phyloP scores from a whole-genome alignment of 2,329 filamentous ascomycete genomes.

The Colletotrichum falcatum region DNA sequence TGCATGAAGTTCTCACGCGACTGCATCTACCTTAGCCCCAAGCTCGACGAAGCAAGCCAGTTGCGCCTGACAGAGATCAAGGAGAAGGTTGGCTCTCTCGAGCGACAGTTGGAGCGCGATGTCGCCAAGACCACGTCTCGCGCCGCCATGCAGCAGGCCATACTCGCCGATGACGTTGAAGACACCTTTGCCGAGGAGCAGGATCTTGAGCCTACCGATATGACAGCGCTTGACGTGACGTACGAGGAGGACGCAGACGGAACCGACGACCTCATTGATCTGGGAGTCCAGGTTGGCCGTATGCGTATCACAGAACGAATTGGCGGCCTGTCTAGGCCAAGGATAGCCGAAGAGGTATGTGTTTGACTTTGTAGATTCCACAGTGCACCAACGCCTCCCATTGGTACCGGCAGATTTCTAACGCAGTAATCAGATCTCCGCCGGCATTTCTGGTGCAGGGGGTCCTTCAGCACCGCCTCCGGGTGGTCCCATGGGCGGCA shows the following conservation, averaged over 20 bases:
- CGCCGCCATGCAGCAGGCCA: slow-evolving; percentile 51
- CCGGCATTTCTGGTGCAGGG: slow-evolving; percentile 48
- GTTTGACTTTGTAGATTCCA: background rate
- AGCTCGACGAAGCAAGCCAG: slow-evolving; percentile 77
- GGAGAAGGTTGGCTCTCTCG: slow-evolving; percentile 79
- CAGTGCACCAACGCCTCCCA: background rate
- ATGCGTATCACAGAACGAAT: slow-evolving; percentile 81
- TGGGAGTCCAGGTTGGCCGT: slow-evolving; percentile 78
- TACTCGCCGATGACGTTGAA: slow-evolving; percentile 63
- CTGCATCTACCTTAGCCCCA: slow-evolving; percentile 73
- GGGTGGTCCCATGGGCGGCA: slow-evolving; percentile 34
- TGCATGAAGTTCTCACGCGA: slow-evolving; percentile 67
- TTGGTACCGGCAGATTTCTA: background rate
- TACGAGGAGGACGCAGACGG: slow-evolving; percentile 73
- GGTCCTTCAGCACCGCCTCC: slow-evolving; percentile 34
- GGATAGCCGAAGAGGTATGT: slow-evolving; percentile 76
- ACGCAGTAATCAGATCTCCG: slow-evolving; percentile 48
- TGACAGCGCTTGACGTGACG: slow-evolving; percentile 73
- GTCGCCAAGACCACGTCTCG: slow-evolving; percentile 62
- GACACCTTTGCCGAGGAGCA: slow-evolving; percentile 71
- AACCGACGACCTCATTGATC: slow-evolving; percentile 73
- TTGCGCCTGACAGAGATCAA: slow-evolving; percentile 81
- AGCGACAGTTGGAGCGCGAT: slow-evolving; percentile 76
- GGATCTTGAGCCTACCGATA: slow-evolving; percentile 70
- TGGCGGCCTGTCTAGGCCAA: slow-evolving; percentile 77